Base-by-base conservation (phyloP, 164 flowering plant species). In the Protea cynaroides region DNA sequence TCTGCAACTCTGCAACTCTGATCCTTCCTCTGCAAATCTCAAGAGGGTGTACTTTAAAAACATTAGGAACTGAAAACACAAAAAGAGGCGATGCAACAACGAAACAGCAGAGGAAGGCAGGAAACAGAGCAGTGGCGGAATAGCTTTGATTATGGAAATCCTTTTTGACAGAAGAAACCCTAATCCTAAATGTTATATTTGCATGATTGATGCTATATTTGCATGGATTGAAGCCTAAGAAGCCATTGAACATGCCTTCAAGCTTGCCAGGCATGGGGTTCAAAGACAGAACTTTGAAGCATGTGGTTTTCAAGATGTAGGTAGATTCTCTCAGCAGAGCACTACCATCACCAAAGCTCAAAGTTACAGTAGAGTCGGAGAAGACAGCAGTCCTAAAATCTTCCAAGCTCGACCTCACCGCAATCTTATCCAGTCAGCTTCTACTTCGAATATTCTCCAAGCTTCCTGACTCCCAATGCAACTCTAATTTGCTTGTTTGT, bases 401-500 rank as follows among this genome's bases (percentile, higher is more conserved):
- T 14, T 58, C 34, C 24, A 56, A 12, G 17, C 53, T 47, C 21
- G 93, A 90, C 70, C 74, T 65, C 23, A 83, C 85, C 14, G 67
- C 79, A 38, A 80, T 85, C n/a, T 71, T 91, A 24, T 67, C 86
- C 7, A 96, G 87, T 64, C 79, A 82, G 19, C 47, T 83, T 47
- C 80, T 88, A n/a, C 79, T 85, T 17, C 63, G 47, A 12, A 84
- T 91, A 62, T 75, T 91, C 66, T 75, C 82, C 2, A 80, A 73
- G 65, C 73, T 91, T 1, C 86, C 91, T 0, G 62, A 49, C 18
- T 78, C 85, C 0, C 87, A 86, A 58, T 56, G 72, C 7, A 72
- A 78, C 59, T 44, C 74, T 3, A 79, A 77, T 57, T 85, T 73
- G 14, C 78, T 91, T 19, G 96, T 91, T 25, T 88, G 93, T 76